Evolutionary conservation across 805 yeast species (phyloP), one percentile per base, ranked within the genome.

Genomic region (Scheffersomyces ergatensis): DNA sequence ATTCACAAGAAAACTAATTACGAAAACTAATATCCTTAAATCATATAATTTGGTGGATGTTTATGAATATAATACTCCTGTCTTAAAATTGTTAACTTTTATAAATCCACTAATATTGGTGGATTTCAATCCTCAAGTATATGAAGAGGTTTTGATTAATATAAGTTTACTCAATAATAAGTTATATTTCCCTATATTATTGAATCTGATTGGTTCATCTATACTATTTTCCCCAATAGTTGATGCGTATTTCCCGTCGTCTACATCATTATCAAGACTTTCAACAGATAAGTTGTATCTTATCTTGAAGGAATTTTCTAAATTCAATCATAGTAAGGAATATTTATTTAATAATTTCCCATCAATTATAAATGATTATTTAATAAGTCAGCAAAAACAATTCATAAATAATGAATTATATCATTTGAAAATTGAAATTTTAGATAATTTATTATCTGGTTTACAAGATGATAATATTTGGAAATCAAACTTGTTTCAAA

Each of bases 311-410:
- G 51, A 39, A 13, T 30, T 62, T 18, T 49, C 70, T 1, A 42
- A 44, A 16, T 40, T 46, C 20, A 20, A 45, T 1, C 56, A 54
- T 42, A 51, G 55, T 8, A 49, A 49, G 11, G 29, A 37, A 17
- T 58, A 51, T 40, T 38, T 65, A 15, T 49, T 63, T 23, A 46
- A 46, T 23, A 39, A 51, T 14, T 38, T 60, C 14, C 69, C 68
- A 2, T 51, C 44, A 21, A 44, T 60, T 1, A 43, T 64, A 13
- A 45, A 49, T 20, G 49, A 53, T 13, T 51, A 49, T 36, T 38
- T 65, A 7, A 32, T 55, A n/a, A 46, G 48, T 11, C 38, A 48
- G 2, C 42, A 49, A 11, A 43, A 59, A 12, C 35, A 35, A 13
- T 29, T 29, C 15, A 29, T 29, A 4, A 56, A 55, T 39, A 39